Evolutionary conservation across 768 basidiomycete species (phyloP), one percentile per base, ranked within the genome.

Genomic region (Naematelia encephala): DNA sequence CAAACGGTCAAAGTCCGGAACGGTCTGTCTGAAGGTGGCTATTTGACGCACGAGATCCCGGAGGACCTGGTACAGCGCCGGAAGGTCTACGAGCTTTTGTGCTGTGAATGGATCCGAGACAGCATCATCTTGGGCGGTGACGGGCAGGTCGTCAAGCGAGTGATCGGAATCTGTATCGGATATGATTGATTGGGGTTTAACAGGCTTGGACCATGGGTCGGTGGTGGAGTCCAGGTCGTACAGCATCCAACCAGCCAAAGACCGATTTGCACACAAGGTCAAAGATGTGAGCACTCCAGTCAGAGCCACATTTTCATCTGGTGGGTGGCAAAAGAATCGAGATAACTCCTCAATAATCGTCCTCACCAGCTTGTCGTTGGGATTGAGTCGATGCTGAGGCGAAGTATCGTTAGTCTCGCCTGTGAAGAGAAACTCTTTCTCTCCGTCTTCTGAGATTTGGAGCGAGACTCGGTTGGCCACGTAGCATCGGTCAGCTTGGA

Each of bases 221-320:
- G 19, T 19, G 8, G 25, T 48, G 16, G 48, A 23, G 21, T 11
- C 13, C 19, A 52, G 27, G 34, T 64, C 65, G 34, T 89, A 89
- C 0, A 90, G 86, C 47, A 96, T 73, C 92, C 92, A 98, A 0
- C 92, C 91, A 0, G 87, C 84, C 23, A 96, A 80, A 1, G 89
- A 90, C 5, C 92, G 84, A 71, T 89, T 82, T 2, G 93, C 90
- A 70, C 91, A 89, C n/a, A 86, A 79, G 0, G 90, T 90, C 16
- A 98, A 79, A 11, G 85, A 84, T 2, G 89, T 85, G 29, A 96
- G 78, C 3, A 87, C 84, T 21, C 89, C 89, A 2, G 90, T 96
- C 62, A 98, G 77, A 0, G 88, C 87, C 54, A 98, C 84, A 73
- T 98, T 98, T 75, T 83, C 85, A 64, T 92, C 88, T 12, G 92